Conservation (phyloP, 805 yeast genomes). For the Candida quercuum region DNA sequence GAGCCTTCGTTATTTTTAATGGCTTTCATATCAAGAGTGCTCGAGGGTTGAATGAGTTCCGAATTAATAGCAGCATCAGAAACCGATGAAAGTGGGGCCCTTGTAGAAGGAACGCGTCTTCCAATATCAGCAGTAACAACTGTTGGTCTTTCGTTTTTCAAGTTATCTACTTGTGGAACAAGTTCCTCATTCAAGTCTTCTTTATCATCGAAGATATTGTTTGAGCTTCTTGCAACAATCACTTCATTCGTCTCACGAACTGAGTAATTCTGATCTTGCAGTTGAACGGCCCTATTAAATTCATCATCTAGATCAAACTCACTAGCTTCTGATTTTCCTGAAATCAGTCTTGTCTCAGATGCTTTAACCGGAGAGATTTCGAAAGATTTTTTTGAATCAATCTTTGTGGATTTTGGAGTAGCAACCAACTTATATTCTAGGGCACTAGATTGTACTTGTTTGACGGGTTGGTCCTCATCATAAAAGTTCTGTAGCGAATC, state of each 20-base stretch:
- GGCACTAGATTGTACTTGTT: not conserved
- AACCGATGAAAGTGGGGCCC: conserved; percentile 17
- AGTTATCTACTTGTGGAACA: conserved; percentile 10
- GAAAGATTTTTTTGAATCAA: not conserved
- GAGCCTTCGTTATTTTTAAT: no score
- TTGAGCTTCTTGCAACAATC: conserved; percentile 5
- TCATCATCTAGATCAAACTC: conserved; percentile 16
- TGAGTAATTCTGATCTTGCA: conserved; percentile 14
- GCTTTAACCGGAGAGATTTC: not conserved
- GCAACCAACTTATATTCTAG: not conserved
- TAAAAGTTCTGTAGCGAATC: not conserved
- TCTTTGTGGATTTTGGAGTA: not conserved
- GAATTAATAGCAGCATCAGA: conserved; percentile 1
- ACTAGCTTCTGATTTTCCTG: conserved; percentile 12
- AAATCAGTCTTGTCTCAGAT: conserved; percentile 6
- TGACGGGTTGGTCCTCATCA: not conserved
- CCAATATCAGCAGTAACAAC: conserved; percentile 1
- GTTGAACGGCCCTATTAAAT: conserved; percentile 17
- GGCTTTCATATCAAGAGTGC: no score
- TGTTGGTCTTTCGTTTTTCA: conserved; percentile 10
- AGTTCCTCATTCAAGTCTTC: conserved; percentile 10
- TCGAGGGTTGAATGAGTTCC: no score
- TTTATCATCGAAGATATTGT: conserved; percentile 2
- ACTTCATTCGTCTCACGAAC: conserved; percentile 12
- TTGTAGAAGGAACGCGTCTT: conserved; percentile 5